Conservation (phyloP, 306 rosid species). For the Citrullus amarus region DNA sequence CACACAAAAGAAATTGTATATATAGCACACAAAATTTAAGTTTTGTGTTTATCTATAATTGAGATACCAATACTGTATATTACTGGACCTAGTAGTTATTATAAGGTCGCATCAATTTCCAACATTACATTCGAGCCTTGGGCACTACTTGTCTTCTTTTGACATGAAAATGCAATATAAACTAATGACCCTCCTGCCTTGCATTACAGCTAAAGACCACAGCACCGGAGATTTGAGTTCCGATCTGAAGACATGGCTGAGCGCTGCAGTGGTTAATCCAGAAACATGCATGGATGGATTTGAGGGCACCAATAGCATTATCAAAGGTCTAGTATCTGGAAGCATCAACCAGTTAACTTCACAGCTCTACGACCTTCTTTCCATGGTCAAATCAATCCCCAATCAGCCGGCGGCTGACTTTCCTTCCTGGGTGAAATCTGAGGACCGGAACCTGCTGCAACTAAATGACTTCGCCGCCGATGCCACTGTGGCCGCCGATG, state of each 20-base stretch:
- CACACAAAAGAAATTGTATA: no score
- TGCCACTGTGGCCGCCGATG: slow-evolving; percentile 59
- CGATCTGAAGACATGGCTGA: slow-evolving; percentile 81
- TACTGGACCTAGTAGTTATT: no score
- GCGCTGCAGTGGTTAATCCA: slow-evolving; percentile 54
- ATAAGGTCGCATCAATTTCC: no score
- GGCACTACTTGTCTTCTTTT: no score
- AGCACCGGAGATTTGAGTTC: slow-evolving; percentile 58
- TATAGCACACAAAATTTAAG: no score
- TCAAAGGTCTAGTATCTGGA: slow-evolving; percentile 24
- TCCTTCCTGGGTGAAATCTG: slow-evolving; percentile 48
- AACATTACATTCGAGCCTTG: no score
- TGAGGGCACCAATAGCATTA: slow-evolving; percentile 53
- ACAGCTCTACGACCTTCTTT: slow-evolving; percentile 31
- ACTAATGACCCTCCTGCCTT: not conserved
- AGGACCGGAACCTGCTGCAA: slow-evolving; percentile 38
- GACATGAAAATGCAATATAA: not conserved
- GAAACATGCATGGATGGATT: slow-evolving; percentile 80
- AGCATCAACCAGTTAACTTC: slow-evolving; percentile 39
- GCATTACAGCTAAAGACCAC: slow-evolving; percentile 38
- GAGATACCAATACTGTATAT: no score
- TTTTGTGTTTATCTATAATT: no score
- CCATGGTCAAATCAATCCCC: slow-evolving; percentile 28
- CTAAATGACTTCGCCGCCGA: slow-evolving; percentile 25
- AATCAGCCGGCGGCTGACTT: slow-evolving; percentile 4